phyloP scores from a whole-genome alignment of 2,329 filamentous ascomycete genomes.

The Metarhizium sp. region DNA sequence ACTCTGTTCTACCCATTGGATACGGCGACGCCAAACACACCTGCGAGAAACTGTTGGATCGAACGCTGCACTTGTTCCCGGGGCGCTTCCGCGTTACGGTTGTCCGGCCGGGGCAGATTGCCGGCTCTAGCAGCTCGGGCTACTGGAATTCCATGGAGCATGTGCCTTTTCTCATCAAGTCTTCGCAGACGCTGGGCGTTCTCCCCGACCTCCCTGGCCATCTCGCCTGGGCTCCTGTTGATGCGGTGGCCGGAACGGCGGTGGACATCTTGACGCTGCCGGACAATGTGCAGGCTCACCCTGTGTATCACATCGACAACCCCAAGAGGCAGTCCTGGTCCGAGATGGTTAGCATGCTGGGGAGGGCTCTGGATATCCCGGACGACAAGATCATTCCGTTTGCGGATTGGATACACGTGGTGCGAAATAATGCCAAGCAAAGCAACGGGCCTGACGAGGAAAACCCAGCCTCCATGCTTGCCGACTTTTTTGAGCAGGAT shows the following conservation, averaged over 20 bases:
- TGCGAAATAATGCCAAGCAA: not conserved
- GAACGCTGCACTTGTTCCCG: conserved; percentile 34
- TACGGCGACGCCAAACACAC: conserved; percentile 42
- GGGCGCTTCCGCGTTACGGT: conserved; percentile 32
- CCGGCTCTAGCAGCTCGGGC: conserved; percentile 37
- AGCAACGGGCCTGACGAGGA: not conserved
- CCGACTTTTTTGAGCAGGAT: conserved; percentile 8
- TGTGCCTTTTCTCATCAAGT: conserved; percentile 39
- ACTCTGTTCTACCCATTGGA: conserved; percentile 32
- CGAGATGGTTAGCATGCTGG: conserved; percentile 7
- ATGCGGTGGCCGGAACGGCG: conserved; percentile 15
- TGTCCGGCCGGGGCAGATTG: conserved; percentile 41
- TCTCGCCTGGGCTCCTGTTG: conserved; percentile 37
- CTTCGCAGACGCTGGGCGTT: conserved; percentile 32
- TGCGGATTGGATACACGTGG: conserved; percentile 5
- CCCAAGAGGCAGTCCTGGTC: conserved; percentile 12
- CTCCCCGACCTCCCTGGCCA: conserved; percentile 31
- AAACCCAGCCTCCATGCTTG: conserved; percentile 6
- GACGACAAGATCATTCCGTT: conserved; percentile 4
- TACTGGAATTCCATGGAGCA: conserved; percentile 47
- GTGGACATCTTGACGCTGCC: conserved; percentile 6
- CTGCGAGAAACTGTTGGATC: conserved; percentile 40
- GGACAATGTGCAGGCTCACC: not conserved
- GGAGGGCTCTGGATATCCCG: conserved; percentile 5
- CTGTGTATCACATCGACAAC: conserved; percentile 16